These are phyloP conservation scores for Dactylella cylindrospora DNA, from an alignment of 2,329 filamentous ascomycete species.

Conservation along the genomic window DNA sequence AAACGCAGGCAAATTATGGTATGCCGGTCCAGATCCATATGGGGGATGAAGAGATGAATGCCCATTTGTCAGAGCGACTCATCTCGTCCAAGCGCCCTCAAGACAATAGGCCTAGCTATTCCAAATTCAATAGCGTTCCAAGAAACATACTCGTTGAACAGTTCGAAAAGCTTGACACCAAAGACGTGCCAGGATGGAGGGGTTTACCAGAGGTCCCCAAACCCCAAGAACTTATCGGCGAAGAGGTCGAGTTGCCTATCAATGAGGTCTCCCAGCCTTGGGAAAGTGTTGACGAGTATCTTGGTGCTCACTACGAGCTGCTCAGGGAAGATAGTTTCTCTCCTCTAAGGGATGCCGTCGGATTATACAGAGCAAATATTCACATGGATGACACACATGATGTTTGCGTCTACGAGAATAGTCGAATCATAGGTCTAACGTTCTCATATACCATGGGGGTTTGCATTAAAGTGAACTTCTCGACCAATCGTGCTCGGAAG, in stretches of 20 bases:
- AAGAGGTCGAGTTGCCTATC: conserved; percentile 53
- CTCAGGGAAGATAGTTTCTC: conserved; percentile 73
- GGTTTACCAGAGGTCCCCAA: conserved; percentile 60
- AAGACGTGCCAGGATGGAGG: conserved; percentile 50
- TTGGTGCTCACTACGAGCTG: conserved; percentile 72
- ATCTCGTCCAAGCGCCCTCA: conserved; percentile 15
- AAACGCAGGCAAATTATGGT: too few species aligned
- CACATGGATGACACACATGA: conserved; percentile 61
- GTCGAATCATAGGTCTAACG: conserved; percentile 61
- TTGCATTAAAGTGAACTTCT: conserved; percentile 65
- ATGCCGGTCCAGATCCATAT: too few species aligned
- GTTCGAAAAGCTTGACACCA: conserved; percentile 44
- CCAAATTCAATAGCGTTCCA: conserved; percentile 2
- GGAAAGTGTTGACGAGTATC: conserved; percentile 64
- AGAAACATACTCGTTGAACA: conserved; percentile 27
- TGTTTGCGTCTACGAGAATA: conserved; percentile 70
- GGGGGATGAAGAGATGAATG: conserved; percentile 35
- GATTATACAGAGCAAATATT: conserved; percentile 59
- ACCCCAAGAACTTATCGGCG: conserved; percentile 57
- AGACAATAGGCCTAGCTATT: conserved; percentile 8
- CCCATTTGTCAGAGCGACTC: conserved; percentile 38
- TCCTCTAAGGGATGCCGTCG: conserved; percentile 68
- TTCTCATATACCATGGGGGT: conserved; percentile 55
- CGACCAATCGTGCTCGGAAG: conserved; percentile 64
- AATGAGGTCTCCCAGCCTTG: conserved; percentile 64